These are phyloP conservation scores for Wickerhamiella sorbophila DNA, from an alignment of 805 yeast species.

Conservation along the genomic window DNA sequence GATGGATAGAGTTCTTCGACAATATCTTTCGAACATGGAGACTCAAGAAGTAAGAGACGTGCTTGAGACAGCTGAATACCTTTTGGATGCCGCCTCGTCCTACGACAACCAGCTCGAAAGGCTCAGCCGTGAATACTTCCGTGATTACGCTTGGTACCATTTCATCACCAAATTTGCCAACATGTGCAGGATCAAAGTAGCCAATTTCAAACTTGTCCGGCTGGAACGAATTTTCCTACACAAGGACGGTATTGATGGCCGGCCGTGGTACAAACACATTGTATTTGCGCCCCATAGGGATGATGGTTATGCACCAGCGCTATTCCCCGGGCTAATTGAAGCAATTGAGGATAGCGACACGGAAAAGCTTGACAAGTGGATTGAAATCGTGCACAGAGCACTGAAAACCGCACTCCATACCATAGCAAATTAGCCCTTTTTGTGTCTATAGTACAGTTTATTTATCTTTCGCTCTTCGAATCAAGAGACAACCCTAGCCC, in stretches of 20 bases:
- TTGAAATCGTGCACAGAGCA: conserved; percentile 20
- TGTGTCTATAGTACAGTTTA: too few relatives aligned
- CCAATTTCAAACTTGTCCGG: conserved; percentile 30
- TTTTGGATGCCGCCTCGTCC: conserved; percentile 22
- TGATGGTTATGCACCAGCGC: conserved; percentile 47
- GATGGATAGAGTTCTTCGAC: conserved; percentile 26
- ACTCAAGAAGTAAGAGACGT: conserved; percentile 11
- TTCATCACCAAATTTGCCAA: conserved; percentile 15
- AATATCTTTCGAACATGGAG: conserved; percentile 22
- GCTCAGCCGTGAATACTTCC: conserved; percentile 37
- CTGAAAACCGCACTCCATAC: too few relatives aligned
- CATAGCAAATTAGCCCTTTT: too few relatives aligned
- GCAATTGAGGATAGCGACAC: conserved; percentile 37
- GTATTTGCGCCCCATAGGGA: conserved; percentile 46
- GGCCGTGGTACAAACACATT: conserved; percentile 46
- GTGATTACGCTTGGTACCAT: conserved; percentile 72
- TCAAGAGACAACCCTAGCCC: not conserved
- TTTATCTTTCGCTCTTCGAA: not conserved
- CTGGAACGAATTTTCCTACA: conserved; percentile 36
- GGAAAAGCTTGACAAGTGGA: conserved; percentile 29
- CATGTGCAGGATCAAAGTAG: conserved; percentile 16
- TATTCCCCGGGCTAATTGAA: conserved; percentile 41
- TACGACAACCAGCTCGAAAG: conserved; percentile 37
- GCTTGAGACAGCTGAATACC: conserved; percentile 13
- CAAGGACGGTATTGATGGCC: conserved; percentile 34